Evolutionary conservation across 1,284 basidiomycete species (phyloP).

Genomic region (Singerocomus inundabilis): DNA sequence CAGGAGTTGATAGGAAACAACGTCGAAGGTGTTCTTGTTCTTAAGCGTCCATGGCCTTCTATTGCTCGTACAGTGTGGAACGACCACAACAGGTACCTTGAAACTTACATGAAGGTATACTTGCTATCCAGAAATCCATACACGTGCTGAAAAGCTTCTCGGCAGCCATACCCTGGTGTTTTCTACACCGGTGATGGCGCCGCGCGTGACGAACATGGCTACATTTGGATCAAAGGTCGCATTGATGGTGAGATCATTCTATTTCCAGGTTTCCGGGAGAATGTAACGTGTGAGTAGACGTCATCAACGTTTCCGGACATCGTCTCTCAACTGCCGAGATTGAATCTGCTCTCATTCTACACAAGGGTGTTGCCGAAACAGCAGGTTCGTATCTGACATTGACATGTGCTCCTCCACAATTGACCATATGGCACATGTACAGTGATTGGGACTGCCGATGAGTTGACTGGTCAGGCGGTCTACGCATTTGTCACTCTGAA

Average conservation of each 20-base stretch:
- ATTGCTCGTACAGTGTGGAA: slow-evolving; percentile 93
- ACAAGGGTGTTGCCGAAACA: slow-evolving; percentile 94
- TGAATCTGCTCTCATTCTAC: slow-evolving; percentile 92
- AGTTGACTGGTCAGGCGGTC: slow-evolving; percentile 86
- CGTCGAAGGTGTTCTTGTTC: slow-evolving; percentile 89
- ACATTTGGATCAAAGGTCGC: slow-evolving; percentile 98
- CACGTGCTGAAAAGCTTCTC: slow-evolving; percentile 3
- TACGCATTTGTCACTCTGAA: slow-evolving; percentile 84
- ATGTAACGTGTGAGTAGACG: slow-evolving; percentile 47
- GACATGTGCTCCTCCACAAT: neutral
- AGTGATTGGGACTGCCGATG: slow-evolving; percentile 87
- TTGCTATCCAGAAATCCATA: neutral
- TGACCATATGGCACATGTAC: slow-evolving; percentile 9
- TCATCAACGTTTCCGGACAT: slow-evolving; percentile 95
- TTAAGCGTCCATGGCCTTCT: slow-evolving; percentile 92
- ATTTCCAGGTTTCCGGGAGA: slow-evolving; percentile 4
- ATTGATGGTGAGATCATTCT: slow-evolving; percentile 75
- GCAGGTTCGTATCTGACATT: slow-evolving; percentile 48
- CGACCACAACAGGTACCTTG: slow-evolving; percentile 90
- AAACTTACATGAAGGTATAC: slow-evolving; percentile 86
- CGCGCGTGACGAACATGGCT: slow-evolving; percentile 91
- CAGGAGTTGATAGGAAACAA: slow-evolving; percentile 76
- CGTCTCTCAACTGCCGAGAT: slow-evolving; percentile 97
- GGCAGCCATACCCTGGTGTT: slow-evolving; percentile 74
- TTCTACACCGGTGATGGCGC: slow-evolving; percentile 99